Evolutionary conservation across 2,329 filamentous ascomycete species (phyloP).

Genomic region (Cladosporium cucumerinum): DNA sequence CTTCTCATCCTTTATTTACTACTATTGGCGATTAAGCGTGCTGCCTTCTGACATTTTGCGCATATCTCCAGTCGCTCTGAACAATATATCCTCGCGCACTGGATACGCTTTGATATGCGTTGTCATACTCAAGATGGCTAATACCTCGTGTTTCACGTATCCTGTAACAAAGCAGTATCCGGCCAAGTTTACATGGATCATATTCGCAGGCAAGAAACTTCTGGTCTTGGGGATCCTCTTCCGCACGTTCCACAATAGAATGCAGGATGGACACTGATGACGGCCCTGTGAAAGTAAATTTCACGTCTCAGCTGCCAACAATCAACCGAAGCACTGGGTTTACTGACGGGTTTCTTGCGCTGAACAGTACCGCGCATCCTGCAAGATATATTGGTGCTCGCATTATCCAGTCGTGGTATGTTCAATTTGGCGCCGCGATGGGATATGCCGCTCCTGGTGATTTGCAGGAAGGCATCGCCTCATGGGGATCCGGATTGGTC

Average conservation of each 20-base stretch:
- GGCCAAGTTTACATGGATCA: neutral
- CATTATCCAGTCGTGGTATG: neutral
- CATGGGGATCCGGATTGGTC: neutral
- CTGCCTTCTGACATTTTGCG: neutral
- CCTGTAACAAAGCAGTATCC: neutral
- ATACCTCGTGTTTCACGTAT: conserved; percentile 1
- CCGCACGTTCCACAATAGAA: neutral
- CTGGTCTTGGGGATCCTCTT: conserved; percentile 1
- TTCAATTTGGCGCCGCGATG: neutral
- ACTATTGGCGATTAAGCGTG: neutral
- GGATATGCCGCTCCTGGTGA: neutral
- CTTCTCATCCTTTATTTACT: neutral
- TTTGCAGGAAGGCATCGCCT: neutral
- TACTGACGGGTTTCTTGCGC: neutral
- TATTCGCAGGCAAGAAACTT: neutral
- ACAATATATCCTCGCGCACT: neutral
- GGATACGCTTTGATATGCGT: neutral
- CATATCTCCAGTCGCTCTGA: neutral
- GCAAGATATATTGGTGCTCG: neutral
- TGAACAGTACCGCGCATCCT: neutral
- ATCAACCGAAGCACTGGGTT: too few species aligned
- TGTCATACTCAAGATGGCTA: neutral
- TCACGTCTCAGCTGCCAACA: neutral
- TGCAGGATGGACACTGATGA: neutral
- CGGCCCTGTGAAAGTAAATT: neutral